Evolutionary conservation across 148 eudicot genomes (phyloP).

Genomic region (Arctostaphylos glauca): DNA sequence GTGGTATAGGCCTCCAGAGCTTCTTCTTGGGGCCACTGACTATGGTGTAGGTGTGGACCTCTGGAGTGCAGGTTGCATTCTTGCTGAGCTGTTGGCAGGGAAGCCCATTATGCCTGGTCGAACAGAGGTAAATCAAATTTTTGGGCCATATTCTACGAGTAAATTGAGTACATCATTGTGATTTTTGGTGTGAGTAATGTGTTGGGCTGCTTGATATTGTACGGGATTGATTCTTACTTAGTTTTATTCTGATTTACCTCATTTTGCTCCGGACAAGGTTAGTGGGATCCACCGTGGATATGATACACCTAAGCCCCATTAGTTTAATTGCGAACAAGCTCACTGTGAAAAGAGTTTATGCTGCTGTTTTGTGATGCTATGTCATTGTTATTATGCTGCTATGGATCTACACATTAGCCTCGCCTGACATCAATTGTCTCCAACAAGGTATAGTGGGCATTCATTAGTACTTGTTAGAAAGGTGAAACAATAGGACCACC

Average conservation of each 20-base stretch:
- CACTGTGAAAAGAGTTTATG: not conserved
- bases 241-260: not conserved
- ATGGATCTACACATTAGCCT: not conserved
- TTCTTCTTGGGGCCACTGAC: conserved; percentile 84
- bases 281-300: not conserved
- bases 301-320: not conserved
- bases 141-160: not conserved
- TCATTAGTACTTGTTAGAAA: not conserved
- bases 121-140: conserved; percentile 57
- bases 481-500: not conserved
- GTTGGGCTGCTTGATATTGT: conserved; percentile 3
- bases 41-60: conserved; percentile 81
- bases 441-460: not conserved
- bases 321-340: not conserved
- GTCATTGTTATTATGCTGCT: not conserved
- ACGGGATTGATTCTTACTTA: not conserved
- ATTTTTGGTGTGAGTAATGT: not conserved
- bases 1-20: conserved; percentile 93
- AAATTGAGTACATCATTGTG: not conserved
- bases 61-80: conserved; percentile 92
- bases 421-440: not conserved
- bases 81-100: conserved; percentile 76
- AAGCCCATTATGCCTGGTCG: conserved; percentile 93
- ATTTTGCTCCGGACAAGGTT: not conserved
- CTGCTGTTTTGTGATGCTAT: not conserved